Evolutionary conservation across 352 stramenopile species (phyloP).

Genomic region (Achlya hypogyna): DNA sequence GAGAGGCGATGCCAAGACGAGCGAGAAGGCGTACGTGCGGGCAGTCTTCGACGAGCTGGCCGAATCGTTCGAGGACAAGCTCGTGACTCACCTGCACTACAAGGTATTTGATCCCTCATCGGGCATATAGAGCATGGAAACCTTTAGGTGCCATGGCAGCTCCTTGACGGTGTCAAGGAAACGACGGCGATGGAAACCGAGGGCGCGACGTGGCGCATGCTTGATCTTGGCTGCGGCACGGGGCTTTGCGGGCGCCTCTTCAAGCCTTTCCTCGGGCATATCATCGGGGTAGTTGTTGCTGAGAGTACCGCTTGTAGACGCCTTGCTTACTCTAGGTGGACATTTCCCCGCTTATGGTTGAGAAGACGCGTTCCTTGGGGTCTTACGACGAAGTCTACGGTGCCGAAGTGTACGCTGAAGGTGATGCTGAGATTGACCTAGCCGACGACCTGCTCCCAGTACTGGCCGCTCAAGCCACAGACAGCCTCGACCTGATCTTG

Average conservation of each 20-base stretch:
- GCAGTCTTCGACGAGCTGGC: slow-evolving; percentile 74
- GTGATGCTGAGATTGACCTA: neutral
- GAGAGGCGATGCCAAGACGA: slow-evolving; percentile 35
- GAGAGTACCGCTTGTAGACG: neutral
- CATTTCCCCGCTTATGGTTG: slow-evolving; percentile 71
- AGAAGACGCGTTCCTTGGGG: slow-evolving; percentile 49
- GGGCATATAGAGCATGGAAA: neutral
- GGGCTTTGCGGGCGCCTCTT: slow-evolving; percentile 64
- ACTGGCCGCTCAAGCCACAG: slow-evolving; percentile 30
- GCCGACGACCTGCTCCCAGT: slow-evolving; percentile 4
- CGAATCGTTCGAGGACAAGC: slow-evolving; percentile 72
- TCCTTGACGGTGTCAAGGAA: slow-evolving; percentile 50
- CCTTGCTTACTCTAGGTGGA: slow-evolving; percentile 39
- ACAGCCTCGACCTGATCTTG: slow-evolving; percentile 51
- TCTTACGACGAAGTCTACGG: slow-evolving; percentile 67
- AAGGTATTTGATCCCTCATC: slow-evolving; percentile 26
- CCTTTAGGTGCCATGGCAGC: slow-evolving; percentile 41
- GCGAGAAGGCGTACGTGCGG: slow-evolving; percentile 52
- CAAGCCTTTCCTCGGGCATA: slow-evolving; percentile 39
- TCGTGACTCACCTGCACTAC: slow-evolving; percentile 70
- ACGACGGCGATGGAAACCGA: slow-evolving; percentile 29
- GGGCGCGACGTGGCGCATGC: slow-evolving; percentile 27
- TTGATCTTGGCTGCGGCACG: slow-evolving; percentile 69
- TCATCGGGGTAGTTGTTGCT: slow-evolving; percentile 42
- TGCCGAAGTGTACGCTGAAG: slow-evolving; percentile 23